These are phyloP conservation scores for Aquanectria penicillioides DNA, from an alignment of 2,329 filamentous ascomycete genomes.

Conservation along the genomic window DNA sequence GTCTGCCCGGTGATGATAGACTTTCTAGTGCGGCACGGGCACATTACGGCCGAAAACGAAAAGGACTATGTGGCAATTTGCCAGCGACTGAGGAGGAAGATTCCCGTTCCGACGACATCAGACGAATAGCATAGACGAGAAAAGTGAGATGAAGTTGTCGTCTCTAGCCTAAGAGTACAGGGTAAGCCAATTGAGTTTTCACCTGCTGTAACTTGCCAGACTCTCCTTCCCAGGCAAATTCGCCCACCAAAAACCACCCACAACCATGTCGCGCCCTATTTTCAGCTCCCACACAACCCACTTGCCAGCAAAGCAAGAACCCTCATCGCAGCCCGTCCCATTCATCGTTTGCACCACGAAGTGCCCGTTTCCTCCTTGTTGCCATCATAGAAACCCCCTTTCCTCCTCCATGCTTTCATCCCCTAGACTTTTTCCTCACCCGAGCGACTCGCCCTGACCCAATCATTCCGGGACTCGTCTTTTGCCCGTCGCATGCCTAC, in stretches of 20 bases:
- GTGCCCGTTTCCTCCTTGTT: background rate
- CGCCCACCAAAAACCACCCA: background rate
- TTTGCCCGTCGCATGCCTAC: background rate
- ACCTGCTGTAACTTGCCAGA: background rate
- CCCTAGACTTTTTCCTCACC: too few relatives aligned
- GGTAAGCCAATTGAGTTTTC: background rate
- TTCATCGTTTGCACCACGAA: background rate
- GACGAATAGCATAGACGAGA: constrained; percentile 21
- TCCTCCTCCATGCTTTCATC: too few relatives aligned
- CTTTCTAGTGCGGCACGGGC: constrained; percentile 81
- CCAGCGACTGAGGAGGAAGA: constrained; percentile 53
- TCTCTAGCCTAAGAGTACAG: too few relatives aligned
- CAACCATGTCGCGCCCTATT: constrained; percentile 9
- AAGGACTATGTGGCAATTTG: constrained; percentile 76
- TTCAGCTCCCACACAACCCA: constrained; percentile 20
- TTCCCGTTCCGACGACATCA: constrained; percentile 52
- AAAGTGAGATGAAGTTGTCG: background rate
- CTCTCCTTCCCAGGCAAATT: constrained; percentile 10
- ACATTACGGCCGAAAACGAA: constrained; percentile 78
- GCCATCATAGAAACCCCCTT: too few relatives aligned
- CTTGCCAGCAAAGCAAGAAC: constrained; percentile 16
- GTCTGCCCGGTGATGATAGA: constrained; percentile 82
- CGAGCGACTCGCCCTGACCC: too few relatives aligned
- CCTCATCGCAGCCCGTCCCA: background rate
- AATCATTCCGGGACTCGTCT: background rate